phyloP scores from a whole-genome alignment of 2,329 filamentous ascomycete genomes.

The Aspergillus sojae region DNA sequence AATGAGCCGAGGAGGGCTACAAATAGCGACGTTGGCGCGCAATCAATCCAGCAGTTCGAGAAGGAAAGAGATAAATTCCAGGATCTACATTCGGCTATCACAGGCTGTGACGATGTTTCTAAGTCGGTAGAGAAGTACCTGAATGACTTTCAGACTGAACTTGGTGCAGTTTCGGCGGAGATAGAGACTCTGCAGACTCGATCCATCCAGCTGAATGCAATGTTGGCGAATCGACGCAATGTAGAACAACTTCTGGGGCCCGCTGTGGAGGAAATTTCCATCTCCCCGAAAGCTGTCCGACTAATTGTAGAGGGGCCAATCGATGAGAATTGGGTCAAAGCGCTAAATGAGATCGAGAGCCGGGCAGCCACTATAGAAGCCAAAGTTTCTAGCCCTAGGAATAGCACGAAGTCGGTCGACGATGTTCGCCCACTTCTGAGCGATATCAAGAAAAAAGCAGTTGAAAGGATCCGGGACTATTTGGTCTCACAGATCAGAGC shows the following conservation, averaged over 20 bases:
- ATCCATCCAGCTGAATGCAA: constrained; percentile 78
- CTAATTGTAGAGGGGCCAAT: constrained; percentile 87
- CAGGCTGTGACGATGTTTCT: constrained; percentile 87
- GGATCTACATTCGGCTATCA: constrained; percentile 85
- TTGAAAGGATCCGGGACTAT: constrained; percentile 92
- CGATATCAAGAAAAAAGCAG: constrained; percentile 83
- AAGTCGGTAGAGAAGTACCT: constrained; percentile 92
- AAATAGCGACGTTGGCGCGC: constrained; percentile 49
- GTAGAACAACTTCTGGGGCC: constrained; percentile 87
- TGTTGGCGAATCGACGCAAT: constrained; percentile 83
- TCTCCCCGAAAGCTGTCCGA: constrained; percentile 80
- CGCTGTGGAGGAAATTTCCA: constrained; percentile 86
- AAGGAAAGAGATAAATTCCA: constrained; percentile 82
- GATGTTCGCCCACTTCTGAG: constrained; percentile 85
- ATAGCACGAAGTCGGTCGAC: constrained; percentile 72
- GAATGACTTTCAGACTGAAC: constrained; percentile 88
- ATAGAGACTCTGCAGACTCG: constrained; percentile 91
- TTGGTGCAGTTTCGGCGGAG: constrained; percentile 88
- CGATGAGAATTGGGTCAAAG: constrained; percentile 85
- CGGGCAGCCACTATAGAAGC: constrained; percentile 72
- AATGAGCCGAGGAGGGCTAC: constrained; percentile 32
- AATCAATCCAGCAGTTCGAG: constrained; percentile 76
- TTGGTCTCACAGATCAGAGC: constrained; percentile 94
- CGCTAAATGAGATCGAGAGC: constrained; percentile 80
- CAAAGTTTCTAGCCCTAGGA: constrained; percentile 62